phyloP scores from a whole-genome alignment of 176 grass and related monocot genomes.

The Dendrocalamus sinicus region DNA sequence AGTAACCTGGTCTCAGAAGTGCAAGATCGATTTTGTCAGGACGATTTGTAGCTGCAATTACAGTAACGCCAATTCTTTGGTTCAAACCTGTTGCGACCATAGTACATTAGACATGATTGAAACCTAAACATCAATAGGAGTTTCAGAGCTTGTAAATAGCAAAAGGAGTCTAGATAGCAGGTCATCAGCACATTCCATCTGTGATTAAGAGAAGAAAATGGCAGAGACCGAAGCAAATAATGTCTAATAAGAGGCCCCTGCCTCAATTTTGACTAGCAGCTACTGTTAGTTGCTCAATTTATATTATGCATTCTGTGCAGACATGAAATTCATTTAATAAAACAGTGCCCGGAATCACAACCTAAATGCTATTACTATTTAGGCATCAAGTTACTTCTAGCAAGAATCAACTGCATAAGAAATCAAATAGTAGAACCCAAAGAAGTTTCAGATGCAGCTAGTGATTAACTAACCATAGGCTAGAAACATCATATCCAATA shows the following conservation, averaged over 20 bases:
- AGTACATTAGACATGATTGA: conserved; percentile 28
- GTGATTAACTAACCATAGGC: background rate
- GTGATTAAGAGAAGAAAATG: conserved; percentile 25
- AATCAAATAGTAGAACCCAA: conserved; percentile 11
- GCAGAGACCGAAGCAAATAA: background rate
- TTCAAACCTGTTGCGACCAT: conserved; percentile 72
- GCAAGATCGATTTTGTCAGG: conserved; percentile 97
- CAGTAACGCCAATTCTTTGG: conserved; percentile 65
- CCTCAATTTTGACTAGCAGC: background rate
- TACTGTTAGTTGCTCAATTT: background rate
- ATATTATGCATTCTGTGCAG: background rate
- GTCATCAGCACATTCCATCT: background rate
- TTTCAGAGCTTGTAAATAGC: background rate
- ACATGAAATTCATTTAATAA: conserved; percentile 8
- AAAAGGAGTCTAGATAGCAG: background rate
- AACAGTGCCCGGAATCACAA: background rate
- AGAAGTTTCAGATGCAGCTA: background rate
- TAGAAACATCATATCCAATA: conserved; percentile 19
- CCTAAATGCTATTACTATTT: background rate
- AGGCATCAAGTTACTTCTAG: conserved; percentile 16
- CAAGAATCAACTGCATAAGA: conserved; percentile 22
- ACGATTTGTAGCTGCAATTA: conserved; percentile 95
- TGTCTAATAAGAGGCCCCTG: background rate
- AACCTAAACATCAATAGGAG: background rate
- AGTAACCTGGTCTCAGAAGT: conserved; percentile 81